Base-by-base conservation (phyloP, 306 rosid species). In the Glycyrrhiza uralensis region DNA sequence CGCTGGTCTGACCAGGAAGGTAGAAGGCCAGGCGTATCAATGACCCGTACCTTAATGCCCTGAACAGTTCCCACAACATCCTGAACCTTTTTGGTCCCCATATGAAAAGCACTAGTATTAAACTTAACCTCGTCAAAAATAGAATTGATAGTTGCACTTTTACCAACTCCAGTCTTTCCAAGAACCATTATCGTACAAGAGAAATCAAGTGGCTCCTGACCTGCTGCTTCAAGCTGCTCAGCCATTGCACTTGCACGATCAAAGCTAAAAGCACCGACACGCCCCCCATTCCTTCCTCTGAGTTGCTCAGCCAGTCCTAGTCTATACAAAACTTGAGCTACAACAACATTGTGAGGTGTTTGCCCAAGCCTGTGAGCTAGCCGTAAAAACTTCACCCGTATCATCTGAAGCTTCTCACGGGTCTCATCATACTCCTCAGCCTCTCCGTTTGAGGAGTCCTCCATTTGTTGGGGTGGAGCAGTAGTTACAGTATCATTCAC, bases 171-270 rank as follows among this genome's bases (percentile, higher is more conserved):
- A 2, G 97, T 79, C 84, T 93, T 93, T 82, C 98, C 98, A 62
- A 93, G 88, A 77, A 93, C 96, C 98, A 93, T 89, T 73, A 93
- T 93, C 7, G 98, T 93, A 69, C 98, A 93, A 80, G 97, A 76
- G 82, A 93, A 93, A 86, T 91, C 98, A 76, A 91, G 97, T 56
- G 97, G 92, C 14, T 89, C 97, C 71, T 87, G 91, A 73, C 98
- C 98, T 3, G 92, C 85, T 51, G 96, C 90, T 91, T 93, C 97
- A 41, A 93, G 97, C 73, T 91, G 98, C 85, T 86, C 98, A 6
- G 98, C 97, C 97, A 91, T 91, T 65, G 98, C 96, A 83, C 98
- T 93, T 39, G 98, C 96, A 66, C 96, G 98, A 66, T 93, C 98
- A 86, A 93, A 93, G 78, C 98, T 93, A 79, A 93, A 93, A 50